Percentiles rank a stretch among this genome's conserved stretches.
These are phyloP conservation scores for Nemania sp. DNA, from an alignment of 2,329 filamentous ascomycete genomes.

Conservation along the genomic window DNA sequence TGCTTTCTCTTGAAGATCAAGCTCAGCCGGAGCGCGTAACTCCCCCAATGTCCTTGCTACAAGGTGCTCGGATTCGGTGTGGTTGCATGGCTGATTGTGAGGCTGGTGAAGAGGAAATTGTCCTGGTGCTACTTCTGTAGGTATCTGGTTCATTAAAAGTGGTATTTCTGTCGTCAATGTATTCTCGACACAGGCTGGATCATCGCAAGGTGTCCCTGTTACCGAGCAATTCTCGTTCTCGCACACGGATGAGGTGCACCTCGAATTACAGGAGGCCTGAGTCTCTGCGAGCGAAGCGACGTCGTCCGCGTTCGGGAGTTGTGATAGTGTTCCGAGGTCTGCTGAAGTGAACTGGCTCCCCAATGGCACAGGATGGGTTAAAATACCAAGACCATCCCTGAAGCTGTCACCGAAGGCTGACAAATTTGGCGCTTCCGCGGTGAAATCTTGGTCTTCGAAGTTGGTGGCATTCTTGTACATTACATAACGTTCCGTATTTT, in stretches of 20 bases:
- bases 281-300: constrained; percentile 31
- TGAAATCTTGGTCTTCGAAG: background rate
- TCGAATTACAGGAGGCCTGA: constrained; percentile 28
- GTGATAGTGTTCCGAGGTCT: constrained; percentile 23
- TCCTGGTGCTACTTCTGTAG: background rate
- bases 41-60: constrained; percentile 38
- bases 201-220: constrained; percentile 36
- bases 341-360: constrained; percentile 26
- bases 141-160: background rate
- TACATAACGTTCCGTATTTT: background rate
- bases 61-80: constrained; percentile 40
- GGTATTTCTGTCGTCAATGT: constrained; percentile 6
- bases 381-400: constrained; percentile 4
- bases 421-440: background rate
- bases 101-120: constrained; percentile 1
- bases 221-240: constrained; percentile 38
- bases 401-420: constrained; percentile 5
- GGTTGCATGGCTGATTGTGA: constrained; percentile 34
- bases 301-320: constrained; percentile 28
- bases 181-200: constrained; percentile 34
- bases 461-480: background rate
- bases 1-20: constrained; percentile 21
- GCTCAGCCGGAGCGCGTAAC: constrained; percentile 32
- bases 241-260: constrained; percentile 37
- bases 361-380: constrained; percentile 11